Base-by-base conservation (phyloP, 352 stramenopile species). In the Phytophthora pini region DNA sequence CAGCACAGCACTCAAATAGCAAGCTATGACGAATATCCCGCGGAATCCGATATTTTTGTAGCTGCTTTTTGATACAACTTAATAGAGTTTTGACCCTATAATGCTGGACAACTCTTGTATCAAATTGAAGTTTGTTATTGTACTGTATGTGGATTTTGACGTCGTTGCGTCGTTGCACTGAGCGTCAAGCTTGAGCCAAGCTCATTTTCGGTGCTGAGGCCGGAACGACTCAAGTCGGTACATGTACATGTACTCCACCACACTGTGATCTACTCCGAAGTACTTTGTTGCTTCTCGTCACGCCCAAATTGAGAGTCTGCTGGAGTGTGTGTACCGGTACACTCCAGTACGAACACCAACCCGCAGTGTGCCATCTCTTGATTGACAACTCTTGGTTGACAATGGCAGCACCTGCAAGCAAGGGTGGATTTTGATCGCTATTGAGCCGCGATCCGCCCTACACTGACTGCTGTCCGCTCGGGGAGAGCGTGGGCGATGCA, bases 351-450 rank as follows among this genome's bases (percentile, higher is more conserved):
- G 31, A 36, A 36, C 8, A 36, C 31, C 31, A 36, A 34, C 9
- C 9, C 29, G 29, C 9, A 32, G 29, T 32, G 29, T 4, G 31
- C 31, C 31, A 36, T 36, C 31, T 36, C 31, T 34, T 20, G 17
- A 1, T 20, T 20, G 17, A 20, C 17, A 20, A 20, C 17, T 20
- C 17, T 20, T 36, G 9, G 9, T 12, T 36, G 31, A 36, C 31
- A 36, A 13, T 36, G 31, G 31, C 31, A 36, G 31, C 31, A n/a
- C 13, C 13, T 24, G 24, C 11, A 29, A 10, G 40, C 17, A 26
- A 15, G 10, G n/a, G 50, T 47, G 50, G 50, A 57, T 57, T 57
- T 57, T 36, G 22, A 46, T 57, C 50, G 34, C 15, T 46, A 40
- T 45, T 47, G 38, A 29, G 20, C 13, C 12, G 3, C 9, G 8